Evolutionary conservation across 768 basidiomycete genomes (phyloP), one percentile per base, ranked within the genome.

Genomic region (Rhizopogon rudus): DNA sequence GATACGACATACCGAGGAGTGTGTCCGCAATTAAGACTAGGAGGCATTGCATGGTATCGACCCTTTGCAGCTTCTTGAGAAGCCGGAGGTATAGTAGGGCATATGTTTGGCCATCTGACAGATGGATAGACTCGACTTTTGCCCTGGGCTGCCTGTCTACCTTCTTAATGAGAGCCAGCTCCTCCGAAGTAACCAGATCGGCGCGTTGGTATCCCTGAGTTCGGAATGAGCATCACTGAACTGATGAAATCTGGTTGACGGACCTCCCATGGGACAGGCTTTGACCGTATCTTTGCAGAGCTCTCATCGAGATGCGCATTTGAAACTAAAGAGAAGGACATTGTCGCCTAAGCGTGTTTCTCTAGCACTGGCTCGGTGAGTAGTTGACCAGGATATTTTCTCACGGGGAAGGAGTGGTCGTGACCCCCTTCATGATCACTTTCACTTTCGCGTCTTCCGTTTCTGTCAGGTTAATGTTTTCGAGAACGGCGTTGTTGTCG

Each of bases 231-330:
- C 3, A 51, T 45, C 14, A 22, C 25, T 25, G 51, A 40, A 16
- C 33, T 14, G 31, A 16, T 1, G 5, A 20, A 22, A 12, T 17
- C 1, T 37, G 50, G 5, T 3, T 9, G 5, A 42, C 76, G 56
- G 55, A 96, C 96, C 86, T 97, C 94, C 96, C 96, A 98, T 60
- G 94, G 94, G 9, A 97, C 92, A 1, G 87, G 86, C 70, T 95
- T 97, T 7, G 87, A 81, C 62, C 88, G 81, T 58, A 95, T 93
- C 78, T 96, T 95, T 51, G 86, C 78, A 7, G 91, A 88, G 64
- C 78, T 82, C 61, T 96, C 93, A 60, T 94, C 91, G 58, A 98
- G 83, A 75, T 88, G 93, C 2, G 83, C 69, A 64, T 88, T 93
- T 22, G 87, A 87, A 35, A 93, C 86, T 52, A 92, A 80, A 48